A percentile compares a stretch with the other conserved stretches of the same genome.
phyloP scores from a whole-genome alignment of 257 asterid species.

The Nicotiana attenuata region DNA sequence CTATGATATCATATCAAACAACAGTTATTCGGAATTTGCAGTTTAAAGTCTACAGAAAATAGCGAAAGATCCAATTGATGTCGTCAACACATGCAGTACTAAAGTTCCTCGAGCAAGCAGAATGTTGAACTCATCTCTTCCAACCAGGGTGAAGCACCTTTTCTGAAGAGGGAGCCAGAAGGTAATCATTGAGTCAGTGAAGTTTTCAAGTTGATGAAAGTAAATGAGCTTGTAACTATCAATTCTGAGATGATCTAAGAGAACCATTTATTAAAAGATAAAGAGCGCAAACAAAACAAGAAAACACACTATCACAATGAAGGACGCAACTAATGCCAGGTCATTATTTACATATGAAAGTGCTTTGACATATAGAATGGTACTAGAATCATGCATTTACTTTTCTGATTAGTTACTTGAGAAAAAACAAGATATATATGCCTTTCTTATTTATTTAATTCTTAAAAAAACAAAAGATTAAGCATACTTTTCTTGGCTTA shows the following conservation, averaged over 20 bases:
- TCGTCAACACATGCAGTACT: not conserved
- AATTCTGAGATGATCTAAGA: not conserved
- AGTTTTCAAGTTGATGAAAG: slow-evolving; percentile 4
- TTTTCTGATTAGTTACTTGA: not conserved
- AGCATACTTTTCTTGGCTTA: not conserved
- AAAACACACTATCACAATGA: not conserved
- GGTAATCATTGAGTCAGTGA: not conserved
- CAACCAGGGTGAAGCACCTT: slow-evolving; percentile 80
- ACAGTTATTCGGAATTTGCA: slow-evolving; percentile 9
- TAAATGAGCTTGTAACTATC: not conserved
- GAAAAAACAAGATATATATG: not conserved
- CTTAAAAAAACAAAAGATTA: not conserved
- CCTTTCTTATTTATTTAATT: not conserved
- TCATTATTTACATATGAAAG: not conserved
- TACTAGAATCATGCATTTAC: not conserved
- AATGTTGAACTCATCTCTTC: slow-evolving; percentile 59
- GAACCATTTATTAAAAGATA: not conserved
- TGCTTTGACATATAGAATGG: not conserved
- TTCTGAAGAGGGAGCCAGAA: slow-evolving; percentile 37
- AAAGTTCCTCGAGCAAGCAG: slow-evolving; percentile 14
- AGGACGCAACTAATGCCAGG: not conserved
- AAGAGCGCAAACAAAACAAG: not conserved
- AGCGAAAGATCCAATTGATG: not conserved
- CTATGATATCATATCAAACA: not conserved
- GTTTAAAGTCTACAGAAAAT: not conserved